Evolutionary conservation across 768 basidiomycete genomes (phyloP), one percentile per base, ranked within the genome.

Genomic region (Gloeopeniophorella convolvens): DNA sequence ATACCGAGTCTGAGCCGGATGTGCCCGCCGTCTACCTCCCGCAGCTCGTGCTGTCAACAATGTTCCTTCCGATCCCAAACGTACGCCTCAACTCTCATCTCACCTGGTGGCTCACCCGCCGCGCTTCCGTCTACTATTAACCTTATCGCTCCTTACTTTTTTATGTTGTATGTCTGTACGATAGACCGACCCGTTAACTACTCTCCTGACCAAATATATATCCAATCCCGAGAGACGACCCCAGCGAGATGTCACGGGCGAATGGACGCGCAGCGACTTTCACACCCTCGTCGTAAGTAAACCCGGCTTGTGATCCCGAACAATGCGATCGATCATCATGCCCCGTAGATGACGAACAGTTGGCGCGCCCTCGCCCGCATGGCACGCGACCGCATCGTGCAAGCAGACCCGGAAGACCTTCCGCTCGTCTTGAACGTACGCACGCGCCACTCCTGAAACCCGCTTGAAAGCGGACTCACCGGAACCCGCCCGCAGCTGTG

Each of bases 31-130:
- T 86, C 18, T 82, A 80, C 63, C 70, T 87, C 23, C 85, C 87
- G 2, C 79, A 79, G 31, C 77, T 90, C 31, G 72, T 82, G 30
- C 65, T 78, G 24, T 82, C 88, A 28, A 83, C 80, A 28, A 84
- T 90, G 83, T 91, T 91, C 64, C 69, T 90, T 40, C 89, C 89
- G n/a, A 85, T 90, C 35, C 89, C 89, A 43, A 89, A 89, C 71
- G 89, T 91, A 76, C 79, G 85, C 78, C 69, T 77, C 55, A 76
- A 74, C 39, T 70, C 70, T 65, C 66, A 72, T 51, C 70, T 85
- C 37, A 72, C 74, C 10, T 85, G 80, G 79, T 83, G 78, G 80
- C 65, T 85, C 63, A 72, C 64, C 63, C 65, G 71, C 68, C 68
- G 54, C 50, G 26, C 51, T 62, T 68, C 72, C 59, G 36, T 68